Evolutionary conservation across 768 basidiomycete species (phyloP).

Genomic region (Russula lepida): DNA sequence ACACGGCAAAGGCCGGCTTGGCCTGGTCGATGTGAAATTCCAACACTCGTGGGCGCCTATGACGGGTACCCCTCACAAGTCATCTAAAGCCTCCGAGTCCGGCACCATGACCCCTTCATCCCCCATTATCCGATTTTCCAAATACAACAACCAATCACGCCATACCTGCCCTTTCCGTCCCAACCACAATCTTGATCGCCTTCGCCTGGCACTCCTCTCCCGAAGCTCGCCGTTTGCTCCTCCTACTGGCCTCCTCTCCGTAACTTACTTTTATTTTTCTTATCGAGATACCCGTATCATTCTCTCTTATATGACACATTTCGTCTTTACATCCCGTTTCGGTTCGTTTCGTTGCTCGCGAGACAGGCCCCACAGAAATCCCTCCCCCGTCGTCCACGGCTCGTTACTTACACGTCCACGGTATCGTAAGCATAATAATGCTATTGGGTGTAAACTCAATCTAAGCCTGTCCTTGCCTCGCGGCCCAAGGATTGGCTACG

Average conservation of each 20-base stretch:
- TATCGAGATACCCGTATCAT: neutral
- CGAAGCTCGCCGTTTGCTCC: neutral
- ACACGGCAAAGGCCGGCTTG: constrained; percentile 2
- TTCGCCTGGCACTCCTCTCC: neutral
- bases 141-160: neutral
- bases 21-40: constrained; percentile 1
- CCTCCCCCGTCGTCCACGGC: constrained; percentile 6
- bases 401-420: constrained; percentile 2
- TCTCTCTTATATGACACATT: neutral
- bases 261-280: neutral
- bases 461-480: neutral
- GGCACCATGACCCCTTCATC: too few species aligned
- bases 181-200: neutral
- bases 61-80: neutral
- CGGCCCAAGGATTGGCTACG: neutral
- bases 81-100: constrained; percentile 11
- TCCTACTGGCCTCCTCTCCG: neutral
- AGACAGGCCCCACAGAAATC: neutral
- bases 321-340: neutral
- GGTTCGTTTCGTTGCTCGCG: neutral
- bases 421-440: neutral
- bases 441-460: neutral
- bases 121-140: constrained; percentile 17
- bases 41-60: neutral
- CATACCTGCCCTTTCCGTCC: neutral